Conservation (phyloP, 371 early-diverging fungal genomes). For the Haplosporangium sp. region DNA sequence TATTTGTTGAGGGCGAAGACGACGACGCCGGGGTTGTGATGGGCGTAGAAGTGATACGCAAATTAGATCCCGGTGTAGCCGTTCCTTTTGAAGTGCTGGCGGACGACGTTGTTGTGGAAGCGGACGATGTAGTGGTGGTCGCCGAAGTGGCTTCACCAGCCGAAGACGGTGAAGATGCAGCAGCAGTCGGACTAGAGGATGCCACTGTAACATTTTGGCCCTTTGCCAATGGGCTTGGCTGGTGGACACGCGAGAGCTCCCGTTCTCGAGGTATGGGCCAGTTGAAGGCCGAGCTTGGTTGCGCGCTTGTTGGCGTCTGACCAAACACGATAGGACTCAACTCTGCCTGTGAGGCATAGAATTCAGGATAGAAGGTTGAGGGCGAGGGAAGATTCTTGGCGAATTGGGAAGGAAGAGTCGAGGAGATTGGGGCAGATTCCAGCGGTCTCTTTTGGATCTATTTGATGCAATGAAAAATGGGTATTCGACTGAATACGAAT, state of each 20-base stretch:
- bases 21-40: neutral
- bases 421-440: slow-evolving; percentile 56
- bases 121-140: neutral
- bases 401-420: slow-evolving; percentile 77
- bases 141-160: neutral
- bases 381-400: slow-evolving; percentile 84
- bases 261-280: slow-evolving; percentile 51
- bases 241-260: slow-evolving; percentile 41
- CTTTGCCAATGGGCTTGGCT: slow-evolving; percentile 50
- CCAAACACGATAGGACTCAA: slow-evolving; percentile 52
- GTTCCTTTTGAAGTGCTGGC: neutral
- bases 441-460: slow-evolving; percentile 48
- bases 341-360: slow-evolving; percentile 64
- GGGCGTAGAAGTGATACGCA: slow-evolving; percentile 35
- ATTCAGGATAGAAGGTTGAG: slow-evolving; percentile 80
- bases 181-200: neutral
- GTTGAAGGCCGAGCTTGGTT: slow-evolving; percentile 41
- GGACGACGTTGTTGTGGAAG: too few relatives aligned
- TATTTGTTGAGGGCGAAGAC: slow-evolving; percentile 19
- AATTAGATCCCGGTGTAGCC: slow-evolving; percentile 28
- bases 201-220: slow-evolving; percentile 39
- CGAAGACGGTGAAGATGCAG: slow-evolving; percentile 6
- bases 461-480: neutral
- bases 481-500: neutral
- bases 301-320: slow-evolving; percentile 51